Evolutionary conservation across 345 rosid genomes (phyloP).

Genomic region (Gossypium rotundifolium): DNA sequence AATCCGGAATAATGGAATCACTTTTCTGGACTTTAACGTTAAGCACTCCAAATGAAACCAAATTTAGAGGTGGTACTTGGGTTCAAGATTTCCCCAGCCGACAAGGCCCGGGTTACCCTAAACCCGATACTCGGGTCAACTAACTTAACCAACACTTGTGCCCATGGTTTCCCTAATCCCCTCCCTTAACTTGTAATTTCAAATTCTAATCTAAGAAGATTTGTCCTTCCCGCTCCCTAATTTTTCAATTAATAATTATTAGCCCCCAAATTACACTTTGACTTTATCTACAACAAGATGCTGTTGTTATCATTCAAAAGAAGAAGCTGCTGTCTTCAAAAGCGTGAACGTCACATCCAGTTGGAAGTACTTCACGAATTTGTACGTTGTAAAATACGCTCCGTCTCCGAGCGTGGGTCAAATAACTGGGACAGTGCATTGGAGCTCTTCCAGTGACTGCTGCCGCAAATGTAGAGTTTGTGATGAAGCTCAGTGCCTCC

Average conservation of each 20-base stretch:
- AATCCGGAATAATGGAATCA: neutral
- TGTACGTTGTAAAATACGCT: neutral
- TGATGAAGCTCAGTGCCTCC: neutral
- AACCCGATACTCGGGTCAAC: constrained; percentile 11
- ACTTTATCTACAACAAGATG: no score
- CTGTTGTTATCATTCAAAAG: no score
- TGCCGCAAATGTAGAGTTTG: constrained; percentile 40
- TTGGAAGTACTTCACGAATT: neutral
- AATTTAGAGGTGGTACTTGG: neutral
- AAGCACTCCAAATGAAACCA: neutral
- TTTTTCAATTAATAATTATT: neutral
- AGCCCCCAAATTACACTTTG: neutral
- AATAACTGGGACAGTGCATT: neutral
- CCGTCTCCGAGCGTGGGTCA: neutral
- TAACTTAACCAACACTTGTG: constrained; percentile 14
- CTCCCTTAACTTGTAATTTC: no score
- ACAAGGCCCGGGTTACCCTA: constrained; percentile 12
- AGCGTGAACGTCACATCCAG: neutral
- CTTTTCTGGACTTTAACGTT: no score
- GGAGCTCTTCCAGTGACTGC: constrained; percentile 6
- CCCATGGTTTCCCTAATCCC: no score
- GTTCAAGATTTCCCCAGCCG: neutral
- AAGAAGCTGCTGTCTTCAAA: neutral
- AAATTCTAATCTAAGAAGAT: no score
- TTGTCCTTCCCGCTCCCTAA: neutral